Evolutionary conservation across 2,329 filamentous ascomycete genomes (phyloP).

Genomic region (Lachnum nothofagi): DNA sequence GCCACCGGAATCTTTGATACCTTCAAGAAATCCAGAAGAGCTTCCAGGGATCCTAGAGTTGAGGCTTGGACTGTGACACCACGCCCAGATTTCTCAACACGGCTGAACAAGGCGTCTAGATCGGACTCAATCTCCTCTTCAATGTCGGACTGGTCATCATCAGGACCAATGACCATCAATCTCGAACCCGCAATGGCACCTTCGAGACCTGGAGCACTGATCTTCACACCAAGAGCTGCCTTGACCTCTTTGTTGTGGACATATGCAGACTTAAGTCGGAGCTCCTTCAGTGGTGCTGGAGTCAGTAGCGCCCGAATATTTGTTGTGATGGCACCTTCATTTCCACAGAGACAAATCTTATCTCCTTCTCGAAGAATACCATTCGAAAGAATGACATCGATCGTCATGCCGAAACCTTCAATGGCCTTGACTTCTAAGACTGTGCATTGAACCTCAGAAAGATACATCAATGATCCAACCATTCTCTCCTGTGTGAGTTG

Average conservation of each 20-base stretch:
- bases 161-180: constrained; percentile 85
- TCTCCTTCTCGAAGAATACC: constrained; percentile 92
- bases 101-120: constrained; percentile 82
- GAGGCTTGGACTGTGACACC: constrained; percentile 97
- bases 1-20: constrained; percentile 94
- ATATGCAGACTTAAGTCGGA: constrained; percentile 92
- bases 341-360: constrained; percentile 88
- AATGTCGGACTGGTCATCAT: constrained; percentile 94
- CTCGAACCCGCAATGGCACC: constrained; percentile 94
- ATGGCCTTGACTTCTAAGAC: constrained; percentile 99
- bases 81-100: constrained; percentile 84
- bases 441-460: constrained; percentile 94
- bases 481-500: constrained; percentile 94
- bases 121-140: constrained; percentile 96
- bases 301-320: constrained; percentile 93
- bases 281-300: constrained; percentile 84
- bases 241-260: constrained; percentile 99
- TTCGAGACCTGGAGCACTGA: constrained; percentile 91
- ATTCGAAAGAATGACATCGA: constrained; percentile 94
- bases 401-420: constrained; percentile 96
- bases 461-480: constrained; percentile 95
- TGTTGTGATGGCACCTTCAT: constrained; percentile 91
- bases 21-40: constrained; percentile 91
- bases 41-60: constrained; percentile 93
- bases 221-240: constrained; percentile 97